Conservation (phyloP, 495 filamentous ascomycete species). For the Podospora pseudocomata region DNA sequence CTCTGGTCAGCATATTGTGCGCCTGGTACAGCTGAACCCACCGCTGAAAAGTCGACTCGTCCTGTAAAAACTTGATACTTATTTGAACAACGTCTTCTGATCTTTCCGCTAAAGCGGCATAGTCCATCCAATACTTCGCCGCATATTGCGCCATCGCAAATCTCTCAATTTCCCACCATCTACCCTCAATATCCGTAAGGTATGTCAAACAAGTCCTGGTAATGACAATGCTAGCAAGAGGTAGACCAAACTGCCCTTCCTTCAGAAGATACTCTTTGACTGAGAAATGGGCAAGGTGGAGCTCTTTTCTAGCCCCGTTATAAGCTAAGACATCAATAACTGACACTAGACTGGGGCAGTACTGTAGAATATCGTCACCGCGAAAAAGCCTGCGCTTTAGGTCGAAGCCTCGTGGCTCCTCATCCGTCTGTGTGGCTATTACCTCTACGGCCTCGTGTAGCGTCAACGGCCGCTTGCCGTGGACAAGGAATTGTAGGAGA, state of each 20-base stretch:
- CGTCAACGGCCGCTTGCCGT: conserved; percentile 27
- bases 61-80: background rate
- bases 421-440: conserved; percentile 22
- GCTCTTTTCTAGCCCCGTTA: no score
- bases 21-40: background rate
- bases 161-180: background rate
- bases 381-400: conserved; percentile 20
- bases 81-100: background rate
- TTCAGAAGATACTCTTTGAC: no score
- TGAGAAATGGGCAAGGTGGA: no score
- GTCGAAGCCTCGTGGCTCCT: conserved; percentile 20
- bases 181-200: background rate
- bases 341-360: no score
- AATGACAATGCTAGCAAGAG: no score
- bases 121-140: background rate
- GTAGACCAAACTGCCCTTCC: no score
- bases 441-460: conserved; percentile 30
- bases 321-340: no score
- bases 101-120: background rate
- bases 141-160: background rate
- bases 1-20: background rate
- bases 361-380: no score
- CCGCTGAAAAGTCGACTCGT: background rate
- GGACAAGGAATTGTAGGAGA: conserved; percentile 34
- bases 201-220: no score